Evolutionary conservation across 2,329 filamentous ascomycete genomes (phyloP), one percentile per base, ranked within the genome.

Genomic region (Periconia sp.): DNA sequence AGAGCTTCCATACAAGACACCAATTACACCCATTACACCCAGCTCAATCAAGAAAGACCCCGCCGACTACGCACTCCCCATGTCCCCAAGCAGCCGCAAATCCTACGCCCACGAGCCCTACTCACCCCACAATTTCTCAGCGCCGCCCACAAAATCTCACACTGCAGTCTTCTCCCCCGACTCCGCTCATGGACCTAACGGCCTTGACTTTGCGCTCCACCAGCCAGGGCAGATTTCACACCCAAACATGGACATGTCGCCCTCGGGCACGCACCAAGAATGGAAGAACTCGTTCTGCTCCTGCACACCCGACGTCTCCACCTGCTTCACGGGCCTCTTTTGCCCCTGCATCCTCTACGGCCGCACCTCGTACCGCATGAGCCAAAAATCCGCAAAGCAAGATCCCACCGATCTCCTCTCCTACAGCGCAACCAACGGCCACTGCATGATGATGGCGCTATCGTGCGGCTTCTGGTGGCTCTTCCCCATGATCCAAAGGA

Each of bases 261-360:
- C 39, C 1, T 48, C 56, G 2, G 53, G 48, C 13, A 30, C 32
- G 1, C 47, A 48, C 2, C 56, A 55, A 11, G 35, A 53, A 13
- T 73, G 70, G 69, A 59, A 57, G 13, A 55, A 64, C 33, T 53
- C 57, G 1, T 55, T 72, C 2, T 71, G 64, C 43, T 49, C 60
- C 13, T 70, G 68, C 50, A 57, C 56, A 11, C 65, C 57, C 0
- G 67, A 76, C 55, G 34, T 59, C 0, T 52, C 55, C 0, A 72
- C 69, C 5, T 72, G 72, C 36, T 48, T 71, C 7, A 65, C 68
- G 4, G 73, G 71, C 2, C 54, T 70, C 5, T 73, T 70, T 48
- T 66, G 70, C 37, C 74, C 75, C 8, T 78, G 73, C 52, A 59
- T 71, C 3, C 43, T 76, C 6, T 73, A 74, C 48, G 70, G 72